Evolutionary conservation across 768 basidiomycete genomes (phyloP).

Genomic region (Dacryopinax primogenitus): DNA sequence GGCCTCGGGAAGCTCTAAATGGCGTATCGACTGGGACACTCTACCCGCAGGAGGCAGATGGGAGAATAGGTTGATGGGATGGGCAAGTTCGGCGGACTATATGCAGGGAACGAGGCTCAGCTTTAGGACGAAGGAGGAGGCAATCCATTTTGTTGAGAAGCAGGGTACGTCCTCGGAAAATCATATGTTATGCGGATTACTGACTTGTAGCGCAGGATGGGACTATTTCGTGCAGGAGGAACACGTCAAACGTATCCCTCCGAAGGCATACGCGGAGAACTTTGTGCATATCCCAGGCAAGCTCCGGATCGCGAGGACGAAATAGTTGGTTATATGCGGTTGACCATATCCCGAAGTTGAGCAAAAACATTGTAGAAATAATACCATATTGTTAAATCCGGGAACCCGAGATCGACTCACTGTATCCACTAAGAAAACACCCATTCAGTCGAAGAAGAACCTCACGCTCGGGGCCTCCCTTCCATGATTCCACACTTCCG

Average conservation of each 20-base stretch:
- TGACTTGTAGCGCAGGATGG: constrained; percentile 52
- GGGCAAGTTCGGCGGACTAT: constrained; percentile 90
- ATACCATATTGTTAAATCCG: background rate
- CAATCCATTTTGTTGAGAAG: constrained; percentile 90
- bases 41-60: constrained; percentile 82
- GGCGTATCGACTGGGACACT: constrained; percentile 91
- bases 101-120: constrained; percentile 80
- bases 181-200: background rate
- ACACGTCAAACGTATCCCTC: constrained; percentile 54
- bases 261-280: constrained; percentile 87
- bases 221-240: constrained; percentile 60
- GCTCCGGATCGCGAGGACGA: constrained; percentile 76
- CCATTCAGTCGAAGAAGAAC: background rate
- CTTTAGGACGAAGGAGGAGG: constrained; percentile 80
- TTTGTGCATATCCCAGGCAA: constrained; percentile 69
- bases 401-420: background rate
- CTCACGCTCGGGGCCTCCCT: background rate
- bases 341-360: background rate
- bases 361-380: background rate
- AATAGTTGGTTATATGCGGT: constrained; percentile 35
- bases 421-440: background rate
- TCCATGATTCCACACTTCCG: background rate
- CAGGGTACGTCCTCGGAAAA: constrained; percentile 48
- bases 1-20: constrained; percentile 55
- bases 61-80: constrained; percentile 99